A percentile compares a stretch with the other conserved stretches of the same genome.
Evolutionary conservation across 257 asterid species (phyloP).

Genomic region (Lycium ferocissimum): DNA sequence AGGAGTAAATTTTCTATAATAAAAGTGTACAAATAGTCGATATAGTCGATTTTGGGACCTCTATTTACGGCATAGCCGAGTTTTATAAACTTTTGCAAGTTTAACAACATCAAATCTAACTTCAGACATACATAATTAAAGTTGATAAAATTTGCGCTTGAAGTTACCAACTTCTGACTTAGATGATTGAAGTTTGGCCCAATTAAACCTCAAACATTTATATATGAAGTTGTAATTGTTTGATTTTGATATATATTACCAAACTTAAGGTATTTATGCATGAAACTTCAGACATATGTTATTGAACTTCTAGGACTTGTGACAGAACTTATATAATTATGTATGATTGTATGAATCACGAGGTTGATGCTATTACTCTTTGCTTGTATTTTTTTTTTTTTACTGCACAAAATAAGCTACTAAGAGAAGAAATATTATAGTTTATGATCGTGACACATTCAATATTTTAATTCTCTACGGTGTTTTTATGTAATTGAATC

Average conservation of each 20-base stretch:
- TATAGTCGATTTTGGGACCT: not conserved
- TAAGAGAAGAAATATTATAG: not conserved
- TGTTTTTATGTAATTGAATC: not conserved
- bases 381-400: not conserved
- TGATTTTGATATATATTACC: not conserved
- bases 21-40: not conserved
- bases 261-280: not conserved
- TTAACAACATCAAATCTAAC: not conserved
- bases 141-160: not conserved
- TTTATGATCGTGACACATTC: not conserved
- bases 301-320: not conserved
- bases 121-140: not conserved
- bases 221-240: not conserved
- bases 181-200: not conserved
- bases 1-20: no score
- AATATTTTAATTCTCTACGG: not conserved
- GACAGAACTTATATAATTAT: no score
- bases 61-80: not conserved
- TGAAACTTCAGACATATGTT: not conserved
- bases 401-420: not conserved
- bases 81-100: not conserved
- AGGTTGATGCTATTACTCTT: not conserved
- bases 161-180: not conserved
- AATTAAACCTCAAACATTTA: not conserved
- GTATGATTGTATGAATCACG: not conserved